phyloP scores from a whole-genome alignment of 345 rosid genomes.

The Eucalyptus polyanthemos region DNA sequence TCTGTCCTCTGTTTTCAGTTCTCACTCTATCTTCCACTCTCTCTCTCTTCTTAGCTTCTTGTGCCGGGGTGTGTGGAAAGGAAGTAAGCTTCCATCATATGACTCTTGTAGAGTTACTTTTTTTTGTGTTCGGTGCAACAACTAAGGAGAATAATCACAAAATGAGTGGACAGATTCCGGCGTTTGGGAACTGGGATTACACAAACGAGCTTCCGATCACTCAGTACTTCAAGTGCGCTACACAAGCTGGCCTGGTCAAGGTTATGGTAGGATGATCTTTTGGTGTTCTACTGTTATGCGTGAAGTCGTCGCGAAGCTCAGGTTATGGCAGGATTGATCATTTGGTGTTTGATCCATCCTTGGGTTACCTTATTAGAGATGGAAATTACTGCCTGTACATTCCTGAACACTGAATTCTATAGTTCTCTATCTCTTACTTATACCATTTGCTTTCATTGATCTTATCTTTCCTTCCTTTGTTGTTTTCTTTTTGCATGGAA shows the following conservation, averaged over 20 bases:
- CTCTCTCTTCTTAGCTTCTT: constrained; percentile 25
- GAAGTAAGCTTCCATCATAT: neutral
- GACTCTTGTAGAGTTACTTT: too few species aligned
- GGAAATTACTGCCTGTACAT: neutral
- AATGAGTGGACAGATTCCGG: neutral
- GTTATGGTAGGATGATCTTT: neutral
- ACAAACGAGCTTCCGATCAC: neutral
- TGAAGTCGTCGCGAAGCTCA: constrained; percentile 59
- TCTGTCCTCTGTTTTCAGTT: neutral
- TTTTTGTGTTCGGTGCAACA: neutral
- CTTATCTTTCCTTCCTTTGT: neutral
- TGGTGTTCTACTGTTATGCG: constrained; percentile 15
- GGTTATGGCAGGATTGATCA: neutral
- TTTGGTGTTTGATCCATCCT: neutral
- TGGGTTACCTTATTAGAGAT: neutral
- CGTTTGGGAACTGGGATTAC: neutral
- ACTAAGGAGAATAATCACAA: neutral
- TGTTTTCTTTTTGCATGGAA: neutral
- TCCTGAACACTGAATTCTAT: neutral
- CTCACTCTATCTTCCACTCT: neutral
- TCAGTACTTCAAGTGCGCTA: neutral
- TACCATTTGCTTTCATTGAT: neutral
- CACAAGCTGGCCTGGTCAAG: neutral
- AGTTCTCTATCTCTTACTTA: neutral
- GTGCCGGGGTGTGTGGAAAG: neutral